Evolutionary conservation across 495 filamentous ascomycete genomes (phyloP), one percentile per base, ranked within the genome.

Genomic region (Terfezia boudieri): DNA sequence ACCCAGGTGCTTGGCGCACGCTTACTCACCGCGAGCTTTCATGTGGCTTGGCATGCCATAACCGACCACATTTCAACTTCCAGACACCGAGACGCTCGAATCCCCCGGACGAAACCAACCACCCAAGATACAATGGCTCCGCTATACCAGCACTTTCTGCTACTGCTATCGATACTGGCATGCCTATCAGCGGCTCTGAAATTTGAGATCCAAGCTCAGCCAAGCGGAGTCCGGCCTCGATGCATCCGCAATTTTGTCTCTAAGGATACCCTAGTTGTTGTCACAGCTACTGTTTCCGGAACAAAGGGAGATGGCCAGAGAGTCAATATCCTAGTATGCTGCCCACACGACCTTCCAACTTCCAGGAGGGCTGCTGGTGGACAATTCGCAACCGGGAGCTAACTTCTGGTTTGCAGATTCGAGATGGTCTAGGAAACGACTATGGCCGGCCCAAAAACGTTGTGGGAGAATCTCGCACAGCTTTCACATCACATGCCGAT

Each of bases 201-300:
- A 70, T 96, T 98, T 74, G 92, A 98, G 59, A 74, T 98, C 54
- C 67, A 76, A 61, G 86, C 90, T 12, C 71, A 78, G 55, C 73
- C 71, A 16, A 74, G 77, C 64, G 76, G 73, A 67, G 71, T 73
- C 61, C 74, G 78, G 64, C 73, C 77, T 53, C 76, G 92, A 75
- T 98, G 90, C 71, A 86, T 98, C 68, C 80, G 92, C 62, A 98
- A 98, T 71, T 96, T 95, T 66, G 89, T 95, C 55, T 73, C 79
- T 52, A 84, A 80, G 68, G 87, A 94, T 67, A 92, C 89, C 54
- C 73, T 98, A 56, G 90, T 98, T n/a, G 88, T 96, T 7, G 90
- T 98, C n/a, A 96, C 90, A 37, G 83, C 89, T 53, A 94, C 80
- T 53, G 77, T 93, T 12, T 74, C 79, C 65, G 90, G 90, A 12